phyloP scores from a whole-genome alignment of 805 yeast species.

The Starmera pachycereana region DNA sequence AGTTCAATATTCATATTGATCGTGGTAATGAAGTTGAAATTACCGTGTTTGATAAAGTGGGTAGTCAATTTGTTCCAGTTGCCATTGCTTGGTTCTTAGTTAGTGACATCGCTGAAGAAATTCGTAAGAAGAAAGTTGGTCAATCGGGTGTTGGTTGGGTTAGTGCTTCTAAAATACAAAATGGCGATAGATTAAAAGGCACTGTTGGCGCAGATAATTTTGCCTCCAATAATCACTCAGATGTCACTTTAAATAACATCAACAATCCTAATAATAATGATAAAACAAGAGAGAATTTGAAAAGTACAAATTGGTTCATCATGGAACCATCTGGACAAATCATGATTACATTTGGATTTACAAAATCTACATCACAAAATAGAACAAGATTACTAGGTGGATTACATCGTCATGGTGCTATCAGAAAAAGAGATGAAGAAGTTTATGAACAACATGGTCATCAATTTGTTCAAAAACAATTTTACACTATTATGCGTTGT shows the following conservation, averaged over 20 bases:
- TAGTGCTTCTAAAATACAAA: constrained; percentile 51
- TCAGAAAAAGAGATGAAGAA: constrained; percentile 80
- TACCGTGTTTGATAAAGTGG: constrained; percentile 72
- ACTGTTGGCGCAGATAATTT: constrained; percentile 15
- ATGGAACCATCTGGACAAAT: constrained; percentile 94
- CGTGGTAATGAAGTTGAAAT: constrained; percentile 90
- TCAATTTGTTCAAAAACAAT: constrained; percentile 90
- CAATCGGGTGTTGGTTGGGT: constrained; percentile 85
- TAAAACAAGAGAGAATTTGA: constrained; percentile 21
- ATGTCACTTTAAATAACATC: neutral
- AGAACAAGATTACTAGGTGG: constrained; percentile 44
- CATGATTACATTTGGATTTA: constrained; percentile 65
- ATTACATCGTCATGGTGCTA: constrained; percentile 95
- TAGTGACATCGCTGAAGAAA: constrained; percentile 88
- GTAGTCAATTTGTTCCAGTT: constrained; percentile 66
- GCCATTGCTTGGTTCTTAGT: constrained; percentile 87
- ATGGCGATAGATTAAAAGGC: constrained; percentile 10
- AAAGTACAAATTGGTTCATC: constrained; percentile 75
- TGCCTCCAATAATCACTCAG: constrained; percentile 5
- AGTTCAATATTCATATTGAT: constrained; percentile 69
- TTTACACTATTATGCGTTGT: constrained; percentile 94
- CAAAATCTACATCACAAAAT: constrained; percentile 47
- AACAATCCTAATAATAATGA: constrained; percentile 1
- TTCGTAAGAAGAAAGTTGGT: constrained; percentile 80
- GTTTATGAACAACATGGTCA: constrained; percentile 95